Percentiles rank a stretch among this genome's conserved stretches.
phyloP scores from a whole-genome alignment of 345 rosid genomes.

The Anacardium occidentale region DNA sequence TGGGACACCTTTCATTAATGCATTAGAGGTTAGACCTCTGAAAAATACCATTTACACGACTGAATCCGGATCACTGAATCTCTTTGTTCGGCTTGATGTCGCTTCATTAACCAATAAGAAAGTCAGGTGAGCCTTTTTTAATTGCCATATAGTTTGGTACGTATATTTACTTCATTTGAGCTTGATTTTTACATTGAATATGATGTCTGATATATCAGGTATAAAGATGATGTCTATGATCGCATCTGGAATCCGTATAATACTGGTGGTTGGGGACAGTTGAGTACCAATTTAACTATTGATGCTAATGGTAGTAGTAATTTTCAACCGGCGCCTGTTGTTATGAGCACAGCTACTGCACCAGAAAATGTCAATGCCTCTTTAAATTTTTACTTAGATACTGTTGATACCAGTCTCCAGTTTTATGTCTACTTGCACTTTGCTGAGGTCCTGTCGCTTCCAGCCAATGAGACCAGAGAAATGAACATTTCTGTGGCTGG shows the following conservation, averaged over 20 bases:
- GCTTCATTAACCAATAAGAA: slow-evolving; percentile 25
- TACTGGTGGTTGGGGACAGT: background rate
- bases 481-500: slow-evolving; percentile 21
- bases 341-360: slow-evolving; percentile 21
- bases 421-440: slow-evolving; percentile 28
- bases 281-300: slow-evolving; percentile 9
- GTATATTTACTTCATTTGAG: background rate
- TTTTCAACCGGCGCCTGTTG: slow-evolving; percentile 15
- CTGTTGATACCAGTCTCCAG: background rate
- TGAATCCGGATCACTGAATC: slow-evolving; percentile 30
- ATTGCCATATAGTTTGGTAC: background rate
- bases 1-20: slow-evolving; percentile 55
- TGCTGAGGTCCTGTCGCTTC: slow-evolving; percentile 24
- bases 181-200: background rate
- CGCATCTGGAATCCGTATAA: slow-evolving; percentile 14
- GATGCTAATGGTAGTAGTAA: background rate
- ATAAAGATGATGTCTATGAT: slow-evolving; percentile 16
- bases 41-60: slow-evolving; percentile 15
- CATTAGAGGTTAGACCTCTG: slow-evolving; percentile 47
- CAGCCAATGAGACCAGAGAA: slow-evolving; percentile 24
- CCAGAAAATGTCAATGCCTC: slow-evolving; percentile 13
- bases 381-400: slow-evolving; percentile 5
- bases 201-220: background rate
- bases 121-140: slow-evolving; percentile 34
- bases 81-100: slow-evolving; percentile 21